Evolutionary conservation across 495 filamentous ascomycete species (phyloP).

Genomic region (Daldinia loculata): DNA sequence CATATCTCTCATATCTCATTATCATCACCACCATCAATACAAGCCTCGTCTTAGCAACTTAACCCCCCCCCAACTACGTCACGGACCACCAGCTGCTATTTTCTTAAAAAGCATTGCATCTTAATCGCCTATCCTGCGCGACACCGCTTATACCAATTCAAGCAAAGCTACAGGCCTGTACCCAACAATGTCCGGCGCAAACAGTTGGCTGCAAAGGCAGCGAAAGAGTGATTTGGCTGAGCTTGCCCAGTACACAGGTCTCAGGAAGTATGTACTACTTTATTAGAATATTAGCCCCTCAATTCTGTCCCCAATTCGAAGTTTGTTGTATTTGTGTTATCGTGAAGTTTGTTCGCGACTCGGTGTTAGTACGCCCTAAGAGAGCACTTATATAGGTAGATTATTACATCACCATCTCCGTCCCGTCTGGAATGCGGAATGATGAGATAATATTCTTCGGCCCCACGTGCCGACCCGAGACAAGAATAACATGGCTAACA

Average conservation of each 20-base stretch:
- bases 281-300: background rate
- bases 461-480: conserved; percentile 13
- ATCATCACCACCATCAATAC: conserved; percentile 12
- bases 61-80: conserved; percentile 22
- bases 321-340: background rate
- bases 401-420: conserved; percentile 33
- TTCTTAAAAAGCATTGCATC: conserved; percentile 38
- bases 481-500: conserved; percentile 44
- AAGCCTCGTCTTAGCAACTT: conserved; percentile 7
- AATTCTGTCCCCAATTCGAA: conserved; percentile 19
- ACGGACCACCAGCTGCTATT: conserved; percentile 28
- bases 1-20: conserved; percentile 3
- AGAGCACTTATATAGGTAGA: background rate
- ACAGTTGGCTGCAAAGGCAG: conserved; percentile 82
- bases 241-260: conserved; percentile 74
- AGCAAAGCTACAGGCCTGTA: background rate
- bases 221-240: conserved; percentile 83
- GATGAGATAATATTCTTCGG: background rate
- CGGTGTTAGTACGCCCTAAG: conserved; percentile 3
- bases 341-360: background rate
- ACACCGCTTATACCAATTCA: conserved; percentile 33
- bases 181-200: conserved; percentile 53
- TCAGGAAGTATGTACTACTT: conserved; percentile 69
- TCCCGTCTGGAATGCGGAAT: conserved; percentile 12
- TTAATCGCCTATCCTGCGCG: conserved; percentile 49